phyloP scores from a whole-genome alignment of 2,329 filamentous ascomycete genomes.

The Pseudogymnoascus pannorum region DNA sequence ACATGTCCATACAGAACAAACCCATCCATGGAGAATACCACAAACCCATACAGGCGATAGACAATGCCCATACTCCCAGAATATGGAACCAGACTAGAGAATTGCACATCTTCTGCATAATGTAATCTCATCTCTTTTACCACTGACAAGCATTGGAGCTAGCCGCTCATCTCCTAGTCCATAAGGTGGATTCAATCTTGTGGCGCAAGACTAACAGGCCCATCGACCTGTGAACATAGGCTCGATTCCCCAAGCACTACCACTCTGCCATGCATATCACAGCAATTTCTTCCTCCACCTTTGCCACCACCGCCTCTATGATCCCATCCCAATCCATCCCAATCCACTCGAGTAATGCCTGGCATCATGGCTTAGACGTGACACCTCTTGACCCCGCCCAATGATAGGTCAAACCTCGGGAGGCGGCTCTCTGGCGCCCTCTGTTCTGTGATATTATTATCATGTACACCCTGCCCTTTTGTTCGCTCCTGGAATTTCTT shows the following conservation, averaged over 20 bases:
- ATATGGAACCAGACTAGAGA: not conserved
- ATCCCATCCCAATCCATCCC: slow-evolving; percentile 8
- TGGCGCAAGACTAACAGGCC: slow-evolving; percentile 6
- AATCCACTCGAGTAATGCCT: slow-evolving; percentile 8
- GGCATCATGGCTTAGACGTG: slow-evolving; percentile 9
- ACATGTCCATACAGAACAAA: not conserved
- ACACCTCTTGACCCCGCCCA: slow-evolving; percentile 5
- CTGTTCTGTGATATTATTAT: slow-evolving; percentile 1
- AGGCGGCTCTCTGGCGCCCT: slow-evolving; percentile 3
- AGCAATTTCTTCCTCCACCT: slow-evolving; percentile 9
- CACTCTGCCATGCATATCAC: slow-evolving; percentile 6
- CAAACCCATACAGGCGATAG: not conserved
- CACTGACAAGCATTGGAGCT: slow-evolving; percentile 8
- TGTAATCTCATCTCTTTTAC: slow-evolving; percentile 8
- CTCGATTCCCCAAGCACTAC: slow-evolving; percentile 7
- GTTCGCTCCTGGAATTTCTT: slow-evolving; percentile 7
- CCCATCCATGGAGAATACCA: too few relatives aligned
- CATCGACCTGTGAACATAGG: not conserved
- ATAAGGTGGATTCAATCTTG: slow-evolving; percentile 3
- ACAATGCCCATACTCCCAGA: not conserved
- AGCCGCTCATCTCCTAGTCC: not conserved
- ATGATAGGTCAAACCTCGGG: slow-evolving; percentile 1
- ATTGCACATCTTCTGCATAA: slow-evolving; percentile 3
- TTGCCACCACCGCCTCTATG: slow-evolving; percentile 7
- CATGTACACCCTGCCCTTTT: slow-evolving; percentile 8